These are phyloP conservation scores for Globisporangium nodosum DNA, from an alignment of 352 stramenopile species.

Conservation along the genomic window DNA sequence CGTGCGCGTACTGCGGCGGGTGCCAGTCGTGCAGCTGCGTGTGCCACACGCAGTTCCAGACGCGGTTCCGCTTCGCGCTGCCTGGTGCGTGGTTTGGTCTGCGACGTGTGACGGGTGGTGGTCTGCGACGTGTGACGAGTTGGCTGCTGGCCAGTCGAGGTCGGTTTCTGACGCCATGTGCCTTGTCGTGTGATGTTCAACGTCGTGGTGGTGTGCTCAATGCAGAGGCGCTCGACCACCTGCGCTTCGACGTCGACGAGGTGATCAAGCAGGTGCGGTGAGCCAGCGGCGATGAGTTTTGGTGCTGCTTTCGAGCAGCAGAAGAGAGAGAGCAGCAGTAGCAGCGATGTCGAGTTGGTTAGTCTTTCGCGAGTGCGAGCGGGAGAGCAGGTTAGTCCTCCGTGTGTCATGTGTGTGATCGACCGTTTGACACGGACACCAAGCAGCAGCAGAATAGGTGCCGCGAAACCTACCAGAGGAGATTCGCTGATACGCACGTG, in stretches of 20 bases:
- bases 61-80: slow-evolving; percentile 67
- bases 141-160: background rate
- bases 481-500: too few species aligned
- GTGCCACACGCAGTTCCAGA: slow-evolving; percentile 86
- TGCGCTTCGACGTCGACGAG: slow-evolving; percentile 33
- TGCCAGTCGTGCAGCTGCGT: slow-evolving; percentile 79
- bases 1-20: slow-evolving; percentile 62
- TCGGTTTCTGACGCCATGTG: slow-evolving; percentile 9
- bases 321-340: background rate
- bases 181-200: background rate
- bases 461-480: too few species aligned
- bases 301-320: background rate
- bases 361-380: too few species aligned
- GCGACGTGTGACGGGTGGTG: background rate
- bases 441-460: too few species aligned
- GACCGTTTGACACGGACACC: too few species aligned
- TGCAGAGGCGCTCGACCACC: slow-evolving; percentile 24
- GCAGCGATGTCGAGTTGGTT: too few species aligned
- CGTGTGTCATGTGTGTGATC: too few species aligned
- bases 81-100: slow-evolving; percentile 38
- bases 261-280: slow-evolving; percentile 31
- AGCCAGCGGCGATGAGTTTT: background rate
- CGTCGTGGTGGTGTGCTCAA: background rate
- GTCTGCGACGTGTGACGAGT: background rate
- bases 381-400: too few species aligned